Percentiles rank a stretch among this genome's conserved stretches.
phyloP scores from a whole-genome alignment of 192 early-diverging fungal genomes.

The Gamsiella multidivaricata region DNA sequence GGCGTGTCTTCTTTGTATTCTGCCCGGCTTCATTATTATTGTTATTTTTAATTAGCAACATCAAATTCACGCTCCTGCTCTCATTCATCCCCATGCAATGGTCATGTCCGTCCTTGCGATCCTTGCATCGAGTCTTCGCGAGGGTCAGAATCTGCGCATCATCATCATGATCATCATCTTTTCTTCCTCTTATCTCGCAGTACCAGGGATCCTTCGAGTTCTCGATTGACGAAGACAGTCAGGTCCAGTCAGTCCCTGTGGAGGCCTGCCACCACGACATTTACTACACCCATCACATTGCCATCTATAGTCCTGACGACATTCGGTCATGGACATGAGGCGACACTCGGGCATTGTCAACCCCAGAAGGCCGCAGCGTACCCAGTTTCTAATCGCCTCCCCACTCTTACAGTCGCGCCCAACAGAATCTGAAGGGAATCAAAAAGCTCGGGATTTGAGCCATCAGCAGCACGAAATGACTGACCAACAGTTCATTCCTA shows the following conservation, averaged over 20 bases:
- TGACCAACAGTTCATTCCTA: conserved; percentile 12
- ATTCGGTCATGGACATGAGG: conserved; percentile 19
- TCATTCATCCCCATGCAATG: no score
- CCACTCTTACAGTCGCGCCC: background rate
- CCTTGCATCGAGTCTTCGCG: background rate
- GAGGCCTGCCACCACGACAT: conserved; percentile 16
- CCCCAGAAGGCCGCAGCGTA: conserved; percentile 7
- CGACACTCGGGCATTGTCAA: conserved; percentile 17
- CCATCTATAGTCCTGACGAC: conserved; percentile 5
- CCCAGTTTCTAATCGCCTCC: conserved; percentile 7
- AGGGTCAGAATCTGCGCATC: conserved; percentile 19
- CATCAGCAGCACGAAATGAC: background rate
- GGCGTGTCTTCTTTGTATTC: no score
- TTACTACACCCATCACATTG: conserved; percentile 36
- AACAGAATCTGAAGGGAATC: no score
- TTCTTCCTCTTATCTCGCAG: conserved; percentile 14
- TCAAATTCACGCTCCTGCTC: no score
- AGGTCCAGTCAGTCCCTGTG: conserved; percentile 21
- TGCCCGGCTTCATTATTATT: no score
- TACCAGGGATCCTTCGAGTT: conserved; percentile 34
- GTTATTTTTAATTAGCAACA: no score
- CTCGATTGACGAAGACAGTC: conserved; percentile 24
- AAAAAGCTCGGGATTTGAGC: no score
- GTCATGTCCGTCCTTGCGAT: background rate
- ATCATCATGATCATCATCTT: conserved; percentile 19